These are phyloP conservation scores for Seiridium cupressi DNA, from an alignment of 2,329 filamentous ascomycete species.

Conservation along the genomic window DNA sequence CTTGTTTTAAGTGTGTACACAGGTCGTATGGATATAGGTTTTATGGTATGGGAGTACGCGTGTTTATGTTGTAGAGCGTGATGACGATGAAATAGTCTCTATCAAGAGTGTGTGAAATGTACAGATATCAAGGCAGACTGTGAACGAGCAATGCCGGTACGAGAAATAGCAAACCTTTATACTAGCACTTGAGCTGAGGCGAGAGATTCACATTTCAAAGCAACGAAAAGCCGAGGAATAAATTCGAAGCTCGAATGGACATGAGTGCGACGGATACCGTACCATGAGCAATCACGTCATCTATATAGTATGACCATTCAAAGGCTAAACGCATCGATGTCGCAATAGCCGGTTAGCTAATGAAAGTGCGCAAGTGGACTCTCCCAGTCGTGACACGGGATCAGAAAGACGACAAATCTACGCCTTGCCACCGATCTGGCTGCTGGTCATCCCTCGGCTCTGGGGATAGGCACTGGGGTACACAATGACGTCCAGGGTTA, in stretches of 20 bases:
- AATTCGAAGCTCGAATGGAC: not conserved
- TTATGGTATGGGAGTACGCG: not conserved
- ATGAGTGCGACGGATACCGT: not conserved
- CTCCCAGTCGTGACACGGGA: not conserved
- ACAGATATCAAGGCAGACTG: no score
- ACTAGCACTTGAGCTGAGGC: not conserved
- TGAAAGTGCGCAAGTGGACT: not conserved
- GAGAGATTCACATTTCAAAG: constrained; percentile 7
- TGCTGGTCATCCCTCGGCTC: not conserved
- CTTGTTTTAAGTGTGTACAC: not conserved
- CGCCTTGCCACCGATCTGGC: not conserved
- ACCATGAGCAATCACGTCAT: constrained; percentile 7
- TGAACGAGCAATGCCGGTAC: no score
- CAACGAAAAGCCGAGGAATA: not conserved
- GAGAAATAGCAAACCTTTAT: not conserved
- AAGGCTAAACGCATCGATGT: not conserved
- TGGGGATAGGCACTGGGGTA: not conserved
- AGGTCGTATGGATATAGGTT: not conserved
- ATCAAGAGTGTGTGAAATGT: no score
- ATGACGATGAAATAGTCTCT: no score
- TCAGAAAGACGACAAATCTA: not conserved
- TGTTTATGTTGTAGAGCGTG: not conserved
- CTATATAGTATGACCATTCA: not conserved
- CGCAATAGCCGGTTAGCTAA: not conserved
- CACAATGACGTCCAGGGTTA: not conserved